phyloP scores from a whole-genome alignment of 2,329 filamentous ascomycete genomes.

The Geosmithia morbida region DNA sequence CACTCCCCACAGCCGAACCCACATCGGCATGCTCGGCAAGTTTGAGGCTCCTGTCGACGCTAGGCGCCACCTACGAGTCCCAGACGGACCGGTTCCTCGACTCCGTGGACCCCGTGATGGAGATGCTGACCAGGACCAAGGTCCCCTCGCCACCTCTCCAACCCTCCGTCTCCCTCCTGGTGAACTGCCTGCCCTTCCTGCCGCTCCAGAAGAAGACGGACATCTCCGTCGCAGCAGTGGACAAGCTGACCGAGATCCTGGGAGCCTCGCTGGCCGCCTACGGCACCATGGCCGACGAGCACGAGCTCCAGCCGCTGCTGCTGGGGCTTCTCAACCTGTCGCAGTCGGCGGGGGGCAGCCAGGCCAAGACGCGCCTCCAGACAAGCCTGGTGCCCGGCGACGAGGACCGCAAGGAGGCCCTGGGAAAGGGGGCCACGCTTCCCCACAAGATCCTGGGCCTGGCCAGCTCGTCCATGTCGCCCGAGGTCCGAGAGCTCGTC shows the following conservation, averaged over 20 bases:
- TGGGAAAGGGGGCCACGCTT: constrained; percentile 62
- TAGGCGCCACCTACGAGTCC: constrained; percentile 7
- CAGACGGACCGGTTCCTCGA: constrained; percentile 6
- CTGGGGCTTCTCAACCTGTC: constrained; percentile 3
- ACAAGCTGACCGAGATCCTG: constrained; percentile 6
- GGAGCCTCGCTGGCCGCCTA: constrained; percentile 5
- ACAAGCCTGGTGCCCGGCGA: constrained; percentile 55
- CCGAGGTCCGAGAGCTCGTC: constrained; percentile 59
- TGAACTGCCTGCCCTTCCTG: constrained; percentile 7
- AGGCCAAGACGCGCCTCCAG: constrained; percentile 1
- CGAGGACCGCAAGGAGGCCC: constrained; percentile 59
- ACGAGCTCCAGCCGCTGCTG: constrained; percentile 5
- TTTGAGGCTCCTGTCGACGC: constrained; percentile 8
- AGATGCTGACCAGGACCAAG: constrained; percentile 5
- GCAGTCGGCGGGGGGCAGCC: neutral
- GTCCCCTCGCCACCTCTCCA: constrained; percentile 6
- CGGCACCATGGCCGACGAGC: constrained; percentile 4
- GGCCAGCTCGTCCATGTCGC: constrained; percentile 57
- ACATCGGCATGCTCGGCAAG: constrained; percentile 7
- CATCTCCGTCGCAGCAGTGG: constrained; percentile 2
- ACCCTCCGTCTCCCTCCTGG: constrained; percentile 7
- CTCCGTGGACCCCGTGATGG: constrained; percentile 5
- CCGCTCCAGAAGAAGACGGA: constrained; percentile 5
- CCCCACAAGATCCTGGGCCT: constrained; percentile 65
- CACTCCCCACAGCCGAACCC: constrained; percentile 5